Evolutionary conservation across 2,329 filamentous ascomycete species (phyloP).

Genomic region (Diaporthe destruens): DNA sequence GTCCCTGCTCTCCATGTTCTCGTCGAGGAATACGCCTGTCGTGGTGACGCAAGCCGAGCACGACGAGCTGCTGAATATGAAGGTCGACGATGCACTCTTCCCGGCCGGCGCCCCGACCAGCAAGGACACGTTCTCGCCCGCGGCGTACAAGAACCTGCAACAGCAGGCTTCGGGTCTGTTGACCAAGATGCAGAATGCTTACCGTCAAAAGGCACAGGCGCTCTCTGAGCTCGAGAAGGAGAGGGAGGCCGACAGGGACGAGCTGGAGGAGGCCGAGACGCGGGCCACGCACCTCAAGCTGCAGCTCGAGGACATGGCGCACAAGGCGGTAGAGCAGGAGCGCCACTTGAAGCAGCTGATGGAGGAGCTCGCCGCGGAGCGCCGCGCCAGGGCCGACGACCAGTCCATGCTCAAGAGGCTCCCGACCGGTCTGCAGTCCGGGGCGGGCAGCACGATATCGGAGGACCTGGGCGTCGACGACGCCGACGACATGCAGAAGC

Average conservation of each 20-base stretch:
- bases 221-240: slow-evolving; percentile 66
- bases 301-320: slow-evolving; percentile 72
- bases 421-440: slow-evolving; percentile 41
- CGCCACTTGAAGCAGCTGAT: slow-evolving; percentile 58
- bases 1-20: slow-evolving; percentile 47
- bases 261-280: slow-evolving; percentile 67
- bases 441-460: slow-evolving; percentile 58
- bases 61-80: slow-evolving; percentile 68
- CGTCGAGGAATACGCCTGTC: slow-evolving; percentile 42
- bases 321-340: slow-evolving; percentile 66
- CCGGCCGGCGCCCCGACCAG: slow-evolving; percentile 58
- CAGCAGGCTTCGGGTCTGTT: slow-evolving; percentile 68
- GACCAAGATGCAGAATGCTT: slow-evolving; percentile 69
- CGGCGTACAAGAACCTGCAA: slow-evolving; percentile 72
- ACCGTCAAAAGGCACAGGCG: slow-evolving; percentile 64
- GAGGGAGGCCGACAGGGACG: slow-evolving; percentile 65
- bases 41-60: slow-evolving; percentile 50
- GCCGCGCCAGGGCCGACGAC: slow-evolving; percentile 58
- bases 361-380: slow-evolving; percentile 64
- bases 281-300: slow-evolving; percentile 66
- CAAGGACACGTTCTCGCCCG: slow-evolving; percentile 67
- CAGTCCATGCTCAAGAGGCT: slow-evolving; percentile 44
- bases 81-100: slow-evolving; percentile 68
- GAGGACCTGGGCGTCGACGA: slow-evolving; percentile 69
- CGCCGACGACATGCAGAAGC: slow-evolving; percentile 55